A percentile compares a stretch with the other conserved stretches of the same genome.
These are phyloP conservation scores for Melaleuca alternifolia DNA, from an alignment of 345 rosid genomes.

Conservation along the genomic window DNA sequence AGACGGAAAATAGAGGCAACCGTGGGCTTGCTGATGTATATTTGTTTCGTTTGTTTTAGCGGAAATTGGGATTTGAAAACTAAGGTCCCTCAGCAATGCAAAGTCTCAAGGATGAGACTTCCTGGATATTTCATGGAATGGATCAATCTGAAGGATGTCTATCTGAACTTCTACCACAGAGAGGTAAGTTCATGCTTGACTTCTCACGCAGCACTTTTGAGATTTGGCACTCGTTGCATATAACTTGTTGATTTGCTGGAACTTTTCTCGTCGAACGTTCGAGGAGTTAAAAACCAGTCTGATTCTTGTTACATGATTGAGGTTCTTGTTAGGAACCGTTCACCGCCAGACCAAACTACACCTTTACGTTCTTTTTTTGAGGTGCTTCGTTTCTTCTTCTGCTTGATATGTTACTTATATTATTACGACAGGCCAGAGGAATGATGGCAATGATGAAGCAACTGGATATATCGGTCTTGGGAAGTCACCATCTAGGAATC, in stretches of 20 bases:
- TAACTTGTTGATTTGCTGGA: background rate
- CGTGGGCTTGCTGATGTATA: background rate
- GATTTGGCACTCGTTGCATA: background rate
- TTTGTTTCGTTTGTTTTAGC: slow-evolving; percentile 19
- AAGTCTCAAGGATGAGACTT: slow-evolving; percentile 52
- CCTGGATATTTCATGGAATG: slow-evolving; percentile 84
- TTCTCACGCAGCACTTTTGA: background rate
- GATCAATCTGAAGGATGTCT: slow-evolving; percentile 83
- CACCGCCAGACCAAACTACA: background rate
- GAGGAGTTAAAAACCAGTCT: background rate
- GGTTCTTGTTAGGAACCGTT: background rate
- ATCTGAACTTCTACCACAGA: slow-evolving; percentile 57
- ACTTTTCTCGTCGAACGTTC: background rate
- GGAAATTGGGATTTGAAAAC: slow-evolving; percentile 99
- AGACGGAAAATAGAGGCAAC: background rate
- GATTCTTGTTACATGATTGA: background rate
- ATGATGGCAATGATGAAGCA: slow-evolving; percentile 93
- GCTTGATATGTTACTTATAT: background rate
- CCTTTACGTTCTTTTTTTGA: background rate
- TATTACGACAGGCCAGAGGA: slow-evolving; percentile 61
- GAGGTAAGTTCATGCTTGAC: slow-evolving; percentile 30
- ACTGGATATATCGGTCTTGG: slow-evolving; percentile 43
- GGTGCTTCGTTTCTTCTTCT: background rate
- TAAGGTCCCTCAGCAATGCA: slow-evolving; percentile 73
- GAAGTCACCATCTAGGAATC: slow-evolving; percentile 88